Conservation (phyloP, 176 grass and related monocot species). For the Carex cristatella region DNA sequence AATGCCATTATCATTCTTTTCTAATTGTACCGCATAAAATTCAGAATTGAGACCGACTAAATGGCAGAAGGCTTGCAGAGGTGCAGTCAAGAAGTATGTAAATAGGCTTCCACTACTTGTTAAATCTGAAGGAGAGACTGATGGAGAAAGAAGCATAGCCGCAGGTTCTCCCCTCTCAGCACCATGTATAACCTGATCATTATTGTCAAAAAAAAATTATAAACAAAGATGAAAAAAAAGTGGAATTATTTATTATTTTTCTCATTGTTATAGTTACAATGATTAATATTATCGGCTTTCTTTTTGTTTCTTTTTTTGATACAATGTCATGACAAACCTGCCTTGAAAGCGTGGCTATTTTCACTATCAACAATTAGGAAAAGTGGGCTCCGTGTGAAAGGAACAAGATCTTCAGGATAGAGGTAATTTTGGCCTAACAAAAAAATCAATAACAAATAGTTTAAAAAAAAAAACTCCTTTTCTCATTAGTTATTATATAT, state of each 20-base stretch:
- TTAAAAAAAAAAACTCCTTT: conserved; percentile 15
- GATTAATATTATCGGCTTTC: not conserved
- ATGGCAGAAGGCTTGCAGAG: conserved; percentile 90
- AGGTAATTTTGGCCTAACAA: conserved; percentile 75
- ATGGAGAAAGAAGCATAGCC: conserved; percentile 82
- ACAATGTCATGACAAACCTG: conserved; percentile 98
- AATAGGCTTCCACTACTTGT: conserved; percentile 62
- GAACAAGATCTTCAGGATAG: conserved; percentile 89
- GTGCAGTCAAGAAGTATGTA: conserved; percentile 94
- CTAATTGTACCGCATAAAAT: conserved; percentile 48
- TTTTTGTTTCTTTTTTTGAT: conserved; percentile 17
- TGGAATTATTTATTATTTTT: conserved; percentile 34
- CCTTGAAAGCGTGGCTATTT: conserved; percentile 98
- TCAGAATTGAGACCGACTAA: conserved; percentile 72
- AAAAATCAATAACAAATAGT: conserved; percentile 18
- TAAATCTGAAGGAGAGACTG: conserved; percentile 48
- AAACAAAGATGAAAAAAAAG: conserved; percentile 13
- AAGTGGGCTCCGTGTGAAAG: conserved; percentile 92
- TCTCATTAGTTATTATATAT: not conserved
- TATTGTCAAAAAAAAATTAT: not conserved
- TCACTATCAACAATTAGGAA: conserved; percentile 93
- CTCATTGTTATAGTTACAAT: not conserved
- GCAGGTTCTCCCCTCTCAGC: conserved; percentile 74
- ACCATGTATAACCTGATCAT: conserved; percentile 71
- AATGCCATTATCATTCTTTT: not conserved